Evolutionary conservation across 306 rosid genomes (phyloP).

Genomic region (Lathyrus aphaca): DNA sequence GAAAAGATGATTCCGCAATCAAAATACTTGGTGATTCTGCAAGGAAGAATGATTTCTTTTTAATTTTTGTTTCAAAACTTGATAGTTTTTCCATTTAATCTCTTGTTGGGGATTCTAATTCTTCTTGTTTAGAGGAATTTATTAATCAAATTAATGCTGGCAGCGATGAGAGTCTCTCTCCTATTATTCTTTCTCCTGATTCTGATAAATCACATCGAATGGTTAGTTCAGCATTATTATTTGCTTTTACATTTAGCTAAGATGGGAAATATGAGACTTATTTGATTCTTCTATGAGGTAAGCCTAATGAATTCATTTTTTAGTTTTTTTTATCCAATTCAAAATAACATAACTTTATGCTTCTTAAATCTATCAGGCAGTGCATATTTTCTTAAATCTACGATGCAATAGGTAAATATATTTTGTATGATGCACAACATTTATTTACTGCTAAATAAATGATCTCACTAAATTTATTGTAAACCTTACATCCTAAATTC

Average conservation of each 20-base stretch:
- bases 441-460: too few species aligned
- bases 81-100: too few species aligned
- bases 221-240: conserved; percentile 49
- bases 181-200: conserved; percentile 74
- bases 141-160: conserved; percentile 63
- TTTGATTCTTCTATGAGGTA: conserved; percentile 26
- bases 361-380: conserved; percentile 61
- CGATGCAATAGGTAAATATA: too few species aligned
- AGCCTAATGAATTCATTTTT: conserved; percentile 23
- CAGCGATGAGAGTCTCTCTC: conserved; percentile 53
- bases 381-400: conserved; percentile 89
- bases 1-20: too few species aligned
- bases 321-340: conserved; percentile 14
- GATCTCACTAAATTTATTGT: too few species aligned
- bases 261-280: neutral
- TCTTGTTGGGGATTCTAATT: conserved; percentile 71
- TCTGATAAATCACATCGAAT: conserved; percentile 79
- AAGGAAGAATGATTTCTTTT: too few species aligned
- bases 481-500: too few species aligned
- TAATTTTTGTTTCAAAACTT: too few species aligned
- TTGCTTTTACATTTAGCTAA: conserved; percentile 23
- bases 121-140: conserved; percentile 58
- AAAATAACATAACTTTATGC: neutral
- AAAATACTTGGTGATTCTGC: too few species aligned
- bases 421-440: too few species aligned